These are phyloP conservation scores for Lentinus tigrinus DNA, from an alignment of 768 basidiomycete genomes.

Conservation along the genomic window DNA sequence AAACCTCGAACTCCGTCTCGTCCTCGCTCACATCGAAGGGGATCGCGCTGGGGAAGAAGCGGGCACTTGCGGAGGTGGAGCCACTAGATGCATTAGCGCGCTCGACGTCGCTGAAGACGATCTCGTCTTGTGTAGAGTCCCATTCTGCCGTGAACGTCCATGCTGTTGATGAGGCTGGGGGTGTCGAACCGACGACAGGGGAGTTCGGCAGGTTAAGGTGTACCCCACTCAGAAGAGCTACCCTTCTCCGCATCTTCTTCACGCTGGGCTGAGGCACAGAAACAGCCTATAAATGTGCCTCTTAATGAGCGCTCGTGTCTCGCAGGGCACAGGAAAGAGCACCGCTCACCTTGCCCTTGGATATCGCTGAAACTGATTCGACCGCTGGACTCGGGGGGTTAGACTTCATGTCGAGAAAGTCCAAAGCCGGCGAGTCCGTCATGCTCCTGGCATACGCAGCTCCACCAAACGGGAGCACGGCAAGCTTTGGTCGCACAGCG, in stretches of 20 bases:
- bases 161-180: constrained; percentile 18
- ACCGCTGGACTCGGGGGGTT: neutral
- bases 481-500: constrained; percentile 31
- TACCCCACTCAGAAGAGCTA: constrained; percentile 23
- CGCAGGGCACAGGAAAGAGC: neutral
- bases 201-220: constrained; percentile 26
- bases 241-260: constrained; percentile 29
- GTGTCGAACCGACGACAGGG: constrained; percentile 16
- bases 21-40: constrained; percentile 26
- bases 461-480: constrained; percentile 22
- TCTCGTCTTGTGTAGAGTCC: constrained; percentile 25
- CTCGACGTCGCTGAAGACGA: constrained; percentile 29
- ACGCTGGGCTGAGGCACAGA: constrained; percentile 22
- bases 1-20: constrained; percentile 8
- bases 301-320: neutral
- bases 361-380: neutral
- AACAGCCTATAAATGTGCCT: neutral
- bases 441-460: constrained; percentile 31
- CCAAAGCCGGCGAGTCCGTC: constrained; percentile 18
- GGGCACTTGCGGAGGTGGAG: neutral
- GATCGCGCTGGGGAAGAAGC: constrained; percentile 17
- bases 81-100: neutral
- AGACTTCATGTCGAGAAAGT: constrained; percentile 16
- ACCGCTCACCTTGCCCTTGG: constrained; percentile 9
- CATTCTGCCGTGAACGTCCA: constrained; percentile 32